phyloP scores from a whole-genome alignment of 2,329 filamentous ascomycete genomes.

The Xylariaceae sp. region DNA sequence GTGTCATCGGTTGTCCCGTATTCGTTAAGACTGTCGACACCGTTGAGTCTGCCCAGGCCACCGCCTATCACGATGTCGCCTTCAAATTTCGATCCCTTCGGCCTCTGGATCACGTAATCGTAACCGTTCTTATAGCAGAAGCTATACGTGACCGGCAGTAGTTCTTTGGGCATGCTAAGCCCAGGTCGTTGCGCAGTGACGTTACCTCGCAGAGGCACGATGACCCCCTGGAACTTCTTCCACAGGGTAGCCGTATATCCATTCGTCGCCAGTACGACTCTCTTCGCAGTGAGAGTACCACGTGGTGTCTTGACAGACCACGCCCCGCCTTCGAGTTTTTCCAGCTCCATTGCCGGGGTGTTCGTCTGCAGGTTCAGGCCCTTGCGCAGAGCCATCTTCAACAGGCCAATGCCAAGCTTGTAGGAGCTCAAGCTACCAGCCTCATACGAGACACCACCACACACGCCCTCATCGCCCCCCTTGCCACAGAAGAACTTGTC shows the following conservation, averaged over 20 bases:
- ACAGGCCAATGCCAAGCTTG: slow-evolving; percentile 35
- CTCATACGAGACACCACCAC: slow-evolving; percentile 44
- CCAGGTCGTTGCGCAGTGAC: slow-evolving; percentile 39
- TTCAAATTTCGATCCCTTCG: slow-evolving; percentile 35
- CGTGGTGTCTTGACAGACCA: slow-evolving; percentile 40
- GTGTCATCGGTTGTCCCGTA: slow-evolving; percentile 56
- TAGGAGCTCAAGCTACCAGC: slow-evolving; percentile 39
- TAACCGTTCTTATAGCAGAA: slow-evolving; percentile 59
- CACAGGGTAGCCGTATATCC: slow-evolving; percentile 45
- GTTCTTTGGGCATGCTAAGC: slow-evolving; percentile 28
- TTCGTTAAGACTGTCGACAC: slow-evolving; percentile 39
- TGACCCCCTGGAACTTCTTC: slow-evolving; percentile 38
- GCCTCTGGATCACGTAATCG: slow-evolving; percentile 63
- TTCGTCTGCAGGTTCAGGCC: slow-evolving; percentile 50
- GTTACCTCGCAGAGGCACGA: slow-evolving; percentile 48
- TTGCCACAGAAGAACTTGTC: slow-evolving; percentile 33
- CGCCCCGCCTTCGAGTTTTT: slow-evolving; percentile 12
- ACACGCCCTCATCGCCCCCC: slow-evolving; percentile 28
- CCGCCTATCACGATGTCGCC: slow-evolving; percentile 61
- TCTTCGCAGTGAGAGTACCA: slow-evolving; percentile 36
- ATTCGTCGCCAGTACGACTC: slow-evolving; percentile 50
- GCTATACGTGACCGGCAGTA: slow-evolving; percentile 51
- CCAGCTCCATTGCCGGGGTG: slow-evolving; percentile 36
- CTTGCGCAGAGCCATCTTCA: slow-evolving; percentile 37
- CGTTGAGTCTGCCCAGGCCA: slow-evolving; percentile 38